Base-by-base conservation (phyloP, 768 basidiomycete genomes). In the Termitomyces heimii region DNA sequence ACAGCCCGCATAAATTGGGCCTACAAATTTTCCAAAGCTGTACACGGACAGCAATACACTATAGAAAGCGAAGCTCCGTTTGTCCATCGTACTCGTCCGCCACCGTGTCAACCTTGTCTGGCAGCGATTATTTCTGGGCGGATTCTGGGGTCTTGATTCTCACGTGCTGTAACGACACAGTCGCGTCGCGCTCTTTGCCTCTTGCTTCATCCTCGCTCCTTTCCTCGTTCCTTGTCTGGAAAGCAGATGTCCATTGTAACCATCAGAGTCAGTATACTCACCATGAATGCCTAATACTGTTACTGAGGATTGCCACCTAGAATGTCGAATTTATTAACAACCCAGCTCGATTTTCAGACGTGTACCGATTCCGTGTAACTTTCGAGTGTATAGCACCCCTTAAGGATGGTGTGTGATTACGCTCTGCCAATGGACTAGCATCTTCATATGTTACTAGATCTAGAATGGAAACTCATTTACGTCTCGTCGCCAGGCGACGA, bases 381-480 rank as follows among this genome's bases (percentile, higher is more conserved):
- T 99, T 99, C 63, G 97, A 98, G 70, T 98, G 94, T 70, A 93
- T 98, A 63, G 88, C 94, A 12, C 85, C 86, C 6, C 79, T 98
- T 52, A 84, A 87, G 65, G 95, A 98, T 64, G 95, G 94, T 92
- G 35, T 24, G 42, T 37, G 12, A 31, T 40, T 4, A 43, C 22
- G 37, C 22, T 34, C 18, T 35, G n/a, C 24, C 45, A 2, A 18
- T 24, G 26, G 52, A 28, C 35, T 46, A 29, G 56, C 39, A 24
- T 53, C 40, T 6, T 40, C 18, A 8, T 43, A 20, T 37, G 10
- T 20, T 26, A 22, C 20, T 55, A 96, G 97, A 99, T 72, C 84
- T 99, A 61, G 97, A 99, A 71, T 99, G 97, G 97, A 87, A 87
- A 62, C 86, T 99, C 62, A 94, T 97, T 46, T 98, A 96, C 70